Evolutionary conservation across 176 grass and related monocot genomes (phyloP).

Genomic region (Avena eriantha): DNA sequence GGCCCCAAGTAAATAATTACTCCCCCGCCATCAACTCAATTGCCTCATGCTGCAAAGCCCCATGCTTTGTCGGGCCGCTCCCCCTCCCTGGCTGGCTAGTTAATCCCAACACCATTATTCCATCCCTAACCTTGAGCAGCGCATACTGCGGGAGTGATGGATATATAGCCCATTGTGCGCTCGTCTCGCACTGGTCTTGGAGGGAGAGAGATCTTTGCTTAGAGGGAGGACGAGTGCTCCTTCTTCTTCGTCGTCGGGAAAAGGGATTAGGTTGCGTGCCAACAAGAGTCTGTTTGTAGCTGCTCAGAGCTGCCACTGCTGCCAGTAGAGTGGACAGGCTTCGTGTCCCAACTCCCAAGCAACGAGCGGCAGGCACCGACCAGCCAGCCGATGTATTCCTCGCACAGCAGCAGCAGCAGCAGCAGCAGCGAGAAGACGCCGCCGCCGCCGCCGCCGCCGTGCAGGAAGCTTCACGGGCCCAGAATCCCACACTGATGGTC

Average conservation of each 20-base stretch:
- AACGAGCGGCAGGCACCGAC: background rate
- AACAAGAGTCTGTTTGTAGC: background rate
- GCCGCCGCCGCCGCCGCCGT: background rate
- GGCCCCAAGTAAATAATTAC: conserved; percentile 45
- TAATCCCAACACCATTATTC: background rate
- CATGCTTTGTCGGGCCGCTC: conserved; percentile 78
- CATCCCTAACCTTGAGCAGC: background rate
- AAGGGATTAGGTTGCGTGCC: conserved; percentile 14
- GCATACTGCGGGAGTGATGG: background rate
- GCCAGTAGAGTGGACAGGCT: conserved; percentile 21
- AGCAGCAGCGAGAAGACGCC: conserved; percentile 28
- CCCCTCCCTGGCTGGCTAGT: background rate
- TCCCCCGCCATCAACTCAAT: conserved; percentile 46
- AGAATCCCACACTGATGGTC: conserved; percentile 45
- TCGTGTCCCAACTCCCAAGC: conserved; percentile 22
- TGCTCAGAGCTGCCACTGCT: conserved; percentile 5
- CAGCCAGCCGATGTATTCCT: conserved; percentile 61
- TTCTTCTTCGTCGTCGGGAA: conserved; percentile 32
- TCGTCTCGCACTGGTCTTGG: conserved; percentile 42
- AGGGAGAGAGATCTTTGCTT: conserved; percentile 75
- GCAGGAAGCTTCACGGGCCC: conserved; percentile 30
- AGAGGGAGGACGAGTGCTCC: conserved; percentile 55
- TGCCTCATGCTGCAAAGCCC: conserved; percentile 82
- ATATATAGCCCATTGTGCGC: conserved; percentile 39
- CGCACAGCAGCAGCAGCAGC: background rate